Conservation (phyloP, 2,329 filamentous ascomycete genomes). For the Paecilomyces formosus region DNA sequence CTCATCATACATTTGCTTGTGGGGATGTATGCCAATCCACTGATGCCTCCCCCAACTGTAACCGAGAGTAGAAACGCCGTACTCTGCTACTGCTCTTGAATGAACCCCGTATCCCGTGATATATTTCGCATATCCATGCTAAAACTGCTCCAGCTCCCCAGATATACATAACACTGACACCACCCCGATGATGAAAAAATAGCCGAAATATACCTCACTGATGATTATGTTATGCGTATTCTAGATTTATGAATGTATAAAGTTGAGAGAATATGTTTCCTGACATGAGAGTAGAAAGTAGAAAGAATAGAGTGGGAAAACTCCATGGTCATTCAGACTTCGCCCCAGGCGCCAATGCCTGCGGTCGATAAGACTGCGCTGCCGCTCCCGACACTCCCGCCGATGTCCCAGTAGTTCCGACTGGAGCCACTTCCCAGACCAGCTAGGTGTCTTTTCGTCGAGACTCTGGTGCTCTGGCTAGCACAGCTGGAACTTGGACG, state of each 20-base stretch:
- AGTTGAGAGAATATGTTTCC: background rate
- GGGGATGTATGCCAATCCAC: background rate
- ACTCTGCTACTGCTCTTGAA: background rate
- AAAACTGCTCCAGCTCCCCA: background rate
- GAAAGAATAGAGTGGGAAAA: background rate
- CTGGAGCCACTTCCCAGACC: conserved; percentile 59
- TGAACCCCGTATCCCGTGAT: background rate
- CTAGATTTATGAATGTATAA: background rate
- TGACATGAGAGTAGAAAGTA: background rate
- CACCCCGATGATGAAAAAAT: background rate
- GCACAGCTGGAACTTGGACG: conserved; percentile 63
- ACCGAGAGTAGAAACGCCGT: background rate
- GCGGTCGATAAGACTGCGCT: conserved; percentile 62
- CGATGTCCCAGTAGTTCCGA: conserved; percentile 88
- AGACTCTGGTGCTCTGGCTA: conserved; percentile 76
- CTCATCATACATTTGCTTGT: background rate
- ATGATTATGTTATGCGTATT: background rate
- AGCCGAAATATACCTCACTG: background rate
- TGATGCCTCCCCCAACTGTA: background rate
- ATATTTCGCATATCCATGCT: background rate
- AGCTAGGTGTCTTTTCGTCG: conserved; percentile 48
- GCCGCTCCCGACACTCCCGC: conserved; percentile 69
- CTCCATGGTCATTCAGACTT: conserved; percentile 43
- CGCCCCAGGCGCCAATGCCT: conserved; percentile 72
- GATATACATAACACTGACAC: background rate